Evolutionary conservation across 2,329 filamentous ascomycete species (phyloP).

Genomic region (Claviceps sp.): DNA sequence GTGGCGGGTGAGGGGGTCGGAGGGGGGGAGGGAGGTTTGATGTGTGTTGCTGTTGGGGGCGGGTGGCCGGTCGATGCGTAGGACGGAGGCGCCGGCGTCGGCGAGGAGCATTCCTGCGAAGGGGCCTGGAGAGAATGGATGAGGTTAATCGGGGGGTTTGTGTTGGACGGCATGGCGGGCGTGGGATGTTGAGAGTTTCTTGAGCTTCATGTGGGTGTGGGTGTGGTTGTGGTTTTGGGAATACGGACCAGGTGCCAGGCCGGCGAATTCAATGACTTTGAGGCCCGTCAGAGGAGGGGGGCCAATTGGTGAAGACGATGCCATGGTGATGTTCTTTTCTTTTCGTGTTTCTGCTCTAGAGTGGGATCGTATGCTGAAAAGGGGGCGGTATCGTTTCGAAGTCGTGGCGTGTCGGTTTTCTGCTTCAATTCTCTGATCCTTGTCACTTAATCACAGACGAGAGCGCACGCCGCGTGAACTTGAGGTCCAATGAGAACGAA

Average conservation of each 20-base stretch:
- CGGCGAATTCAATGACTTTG: conserved; percentile 47
- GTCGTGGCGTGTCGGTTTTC: too few relatives aligned
- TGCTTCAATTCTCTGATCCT: too few relatives aligned
- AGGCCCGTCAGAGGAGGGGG: conserved; percentile 32
- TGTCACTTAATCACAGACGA: too few relatives aligned
- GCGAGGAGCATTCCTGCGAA: conserved; percentile 82
- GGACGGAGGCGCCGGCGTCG: conserved; percentile 76
- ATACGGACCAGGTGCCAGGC: conserved; percentile 45
- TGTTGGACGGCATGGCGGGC: too few relatives aligned
- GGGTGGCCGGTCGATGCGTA: conserved; percentile 63
- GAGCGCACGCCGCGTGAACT: too few relatives aligned
- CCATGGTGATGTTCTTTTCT: neutral
- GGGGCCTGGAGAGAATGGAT: conserved; percentile 43
- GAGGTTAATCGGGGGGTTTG: neutral
- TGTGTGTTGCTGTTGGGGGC: conserved; percentile 14
- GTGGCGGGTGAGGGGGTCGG: conserved; percentile 59
- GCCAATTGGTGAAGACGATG: neutral
- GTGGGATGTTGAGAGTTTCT: too few relatives aligned
- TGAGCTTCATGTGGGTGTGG: too few relatives aligned
- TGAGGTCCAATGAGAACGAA: too few relatives aligned
- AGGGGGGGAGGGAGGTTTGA: conserved; percentile 7
- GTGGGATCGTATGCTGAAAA: neutral
- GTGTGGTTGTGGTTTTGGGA: too few relatives aligned
- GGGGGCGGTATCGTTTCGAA: neutral
- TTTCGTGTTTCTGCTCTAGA: too few relatives aligned